Percentiles rank a stretch among this genome's conserved stretches.
Conservation (phyloP, 306 rosid species). For the Malus sieversii region DNA sequence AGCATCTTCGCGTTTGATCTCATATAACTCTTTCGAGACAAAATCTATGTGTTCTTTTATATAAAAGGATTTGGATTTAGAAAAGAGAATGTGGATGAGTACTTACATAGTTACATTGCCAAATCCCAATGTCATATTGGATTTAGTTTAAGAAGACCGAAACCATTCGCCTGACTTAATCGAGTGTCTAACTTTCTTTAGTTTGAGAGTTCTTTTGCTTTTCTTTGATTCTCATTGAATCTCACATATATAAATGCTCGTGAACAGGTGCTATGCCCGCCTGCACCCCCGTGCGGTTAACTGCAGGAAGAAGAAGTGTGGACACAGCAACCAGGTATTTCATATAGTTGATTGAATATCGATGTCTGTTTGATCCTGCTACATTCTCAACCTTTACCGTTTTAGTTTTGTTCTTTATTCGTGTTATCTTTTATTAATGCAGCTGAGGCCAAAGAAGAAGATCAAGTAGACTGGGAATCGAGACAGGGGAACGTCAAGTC, state of each 20-base stretch:
- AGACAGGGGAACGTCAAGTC: neutral
- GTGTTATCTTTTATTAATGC: constrained; percentile 12
- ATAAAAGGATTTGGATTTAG: no score
- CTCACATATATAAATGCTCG: neutral
- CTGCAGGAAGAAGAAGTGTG: constrained; percentile 99
- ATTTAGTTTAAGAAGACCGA: no score
- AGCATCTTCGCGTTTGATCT: no score
- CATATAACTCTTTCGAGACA: no score
- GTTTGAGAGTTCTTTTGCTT: neutral
- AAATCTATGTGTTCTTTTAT: no score
- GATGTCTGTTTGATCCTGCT: neutral
- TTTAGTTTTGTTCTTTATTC: neutral
- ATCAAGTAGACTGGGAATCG: constrained; percentile 57
- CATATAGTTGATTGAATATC: neutral
- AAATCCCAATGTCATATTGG: no score
- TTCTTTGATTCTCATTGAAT: neutral
- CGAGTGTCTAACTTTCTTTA: no score
- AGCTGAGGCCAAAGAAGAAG: constrained; percentile 99
- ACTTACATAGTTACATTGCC: no score
- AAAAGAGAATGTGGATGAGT: no score
- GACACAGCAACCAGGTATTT: constrained; percentile 95
- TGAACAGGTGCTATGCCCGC: constrained; percentile 82
- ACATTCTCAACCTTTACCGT: neutral
- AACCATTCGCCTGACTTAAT: no score
- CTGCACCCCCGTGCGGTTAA: constrained; percentile 98